Evolutionary conservation across 257 asterid genomes (phyloP).

Genomic region (Solanum dulcamara): DNA sequence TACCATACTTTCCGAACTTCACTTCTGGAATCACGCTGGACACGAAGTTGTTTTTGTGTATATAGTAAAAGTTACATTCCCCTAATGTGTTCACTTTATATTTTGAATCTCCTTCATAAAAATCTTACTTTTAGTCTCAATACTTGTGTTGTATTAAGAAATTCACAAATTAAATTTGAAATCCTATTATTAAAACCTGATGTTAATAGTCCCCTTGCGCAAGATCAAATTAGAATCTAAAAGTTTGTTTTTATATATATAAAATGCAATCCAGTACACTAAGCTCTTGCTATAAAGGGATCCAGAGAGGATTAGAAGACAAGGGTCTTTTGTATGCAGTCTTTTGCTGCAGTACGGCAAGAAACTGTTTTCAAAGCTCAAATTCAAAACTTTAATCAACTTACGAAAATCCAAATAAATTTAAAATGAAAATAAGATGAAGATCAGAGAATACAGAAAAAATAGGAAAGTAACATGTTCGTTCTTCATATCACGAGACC

Average conservation of each 20-base stretch:
- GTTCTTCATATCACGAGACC: not conserved
- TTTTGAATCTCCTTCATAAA: not conserved
- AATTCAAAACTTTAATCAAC: not conserved
- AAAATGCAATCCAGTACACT: too few species aligned
- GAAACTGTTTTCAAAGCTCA: not conserved
- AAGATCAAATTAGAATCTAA: not conserved
- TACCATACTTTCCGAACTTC: too few species aligned
- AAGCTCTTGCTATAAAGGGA: not conserved
- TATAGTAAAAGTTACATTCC: not conserved
- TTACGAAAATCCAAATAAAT: not conserved
- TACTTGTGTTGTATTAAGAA: not conserved
- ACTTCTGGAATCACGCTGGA: not conserved
- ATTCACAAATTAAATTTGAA: not conserved
- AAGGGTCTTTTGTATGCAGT: not conserved
- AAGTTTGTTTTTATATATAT: too few species aligned
- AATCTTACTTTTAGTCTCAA: not conserved
- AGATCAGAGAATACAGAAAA: not conserved
- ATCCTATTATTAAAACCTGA: not conserved
- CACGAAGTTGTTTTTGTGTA: not conserved
- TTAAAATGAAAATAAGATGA: not conserved
- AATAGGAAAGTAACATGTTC: not conserved
- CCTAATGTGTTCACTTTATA: not conserved
- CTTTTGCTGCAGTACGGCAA: not conserved
- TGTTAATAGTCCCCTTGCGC: not conserved
- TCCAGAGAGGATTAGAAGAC: not conserved